A percentile compares a stretch with the other conserved stretches of the same genome.
Evolutionary conservation across 2,329 filamentous ascomycete genomes (phyloP).

Genomic region (Ramichloridium luteum): DNA sequence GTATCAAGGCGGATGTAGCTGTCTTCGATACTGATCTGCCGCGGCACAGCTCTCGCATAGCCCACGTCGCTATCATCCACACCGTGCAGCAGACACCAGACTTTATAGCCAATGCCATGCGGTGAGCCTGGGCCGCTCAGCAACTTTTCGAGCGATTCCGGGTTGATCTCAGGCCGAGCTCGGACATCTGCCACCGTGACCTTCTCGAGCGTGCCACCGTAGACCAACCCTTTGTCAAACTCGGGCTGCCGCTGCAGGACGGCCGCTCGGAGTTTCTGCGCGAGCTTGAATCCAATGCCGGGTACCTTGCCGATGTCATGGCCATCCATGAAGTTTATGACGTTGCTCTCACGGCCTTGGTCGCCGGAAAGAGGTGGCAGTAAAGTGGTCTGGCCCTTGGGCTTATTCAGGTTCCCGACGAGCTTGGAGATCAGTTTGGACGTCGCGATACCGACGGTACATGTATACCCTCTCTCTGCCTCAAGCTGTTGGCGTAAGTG

Average conservation of each 20-base stretch:
- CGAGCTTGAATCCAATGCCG: constrained; percentile 72
- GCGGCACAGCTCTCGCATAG: constrained; percentile 57
- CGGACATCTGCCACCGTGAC: constrained; percentile 58
- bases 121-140: constrained; percentile 58
- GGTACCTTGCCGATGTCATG: constrained; percentile 72
- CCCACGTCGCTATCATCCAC: constrained; percentile 65
- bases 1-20: constrained; percentile 65
- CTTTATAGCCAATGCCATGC: constrained; percentile 55
- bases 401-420: constrained; percentile 73
- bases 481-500: constrained; percentile 63
- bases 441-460: constrained; percentile 76
- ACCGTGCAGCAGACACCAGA: constrained; percentile 73
- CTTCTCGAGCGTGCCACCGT: constrained; percentile 40
- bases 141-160: constrained; percentile 53
- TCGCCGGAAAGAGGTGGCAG: constrained; percentile 42
- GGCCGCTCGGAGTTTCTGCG: constrained; percentile 52
- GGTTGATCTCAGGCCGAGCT: constrained; percentile 48
- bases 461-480: constrained; percentile 67
- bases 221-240: constrained; percentile 34
- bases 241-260: constrained; percentile 38
- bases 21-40: constrained; percentile 90
- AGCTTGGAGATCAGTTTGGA: constrained; percentile 81
- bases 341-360: constrained; percentile 32
- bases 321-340: constrained; percentile 57
- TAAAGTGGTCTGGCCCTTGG: constrained; percentile 73